Evolutionary conservation across 148 eudicot genomes (phyloP).

Genomic region (Arbutus unedo): DNA sequence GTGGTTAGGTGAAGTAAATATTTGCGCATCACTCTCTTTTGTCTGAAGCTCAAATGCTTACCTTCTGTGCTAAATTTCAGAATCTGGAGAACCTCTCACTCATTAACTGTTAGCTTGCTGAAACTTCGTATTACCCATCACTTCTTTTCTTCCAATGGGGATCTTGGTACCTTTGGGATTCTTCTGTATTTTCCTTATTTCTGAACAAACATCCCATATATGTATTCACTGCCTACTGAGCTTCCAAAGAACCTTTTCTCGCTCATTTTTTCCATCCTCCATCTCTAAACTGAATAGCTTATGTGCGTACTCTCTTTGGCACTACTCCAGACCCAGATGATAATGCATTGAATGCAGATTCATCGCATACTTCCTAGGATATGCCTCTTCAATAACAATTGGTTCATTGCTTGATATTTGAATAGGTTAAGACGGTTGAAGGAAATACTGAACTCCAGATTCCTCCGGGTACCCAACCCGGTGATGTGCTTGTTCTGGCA

Average conservation of each 20-base stretch:
- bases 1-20: neutral
- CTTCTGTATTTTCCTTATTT: neutral
- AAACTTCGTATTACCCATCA: neutral
- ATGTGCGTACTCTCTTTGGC: neutral
- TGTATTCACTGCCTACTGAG: neutral
- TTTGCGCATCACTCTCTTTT: neutral
- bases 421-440: constrained; percentile 90
- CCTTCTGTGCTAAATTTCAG: neutral
- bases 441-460: constrained; percentile 74
- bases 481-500: constrained; percentile 90
- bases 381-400: neutral
- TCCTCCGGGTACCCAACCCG: constrained; percentile 97
- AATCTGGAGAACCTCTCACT: neutral
- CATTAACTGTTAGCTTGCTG: neutral
- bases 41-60: neutral
- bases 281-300: neutral
- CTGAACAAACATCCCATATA: neutral
- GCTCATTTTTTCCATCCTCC: neutral
- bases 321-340: neutral
- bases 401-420: constrained; percentile 4
- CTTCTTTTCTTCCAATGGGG: neutral
- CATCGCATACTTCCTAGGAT: neutral
- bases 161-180: neutral
- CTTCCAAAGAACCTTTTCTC: constrained; percentile 6
- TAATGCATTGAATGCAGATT: neutral